phyloP scores from a whole-genome alignment of 148 eudicot genomes.

The Cornus suecica region DNA sequence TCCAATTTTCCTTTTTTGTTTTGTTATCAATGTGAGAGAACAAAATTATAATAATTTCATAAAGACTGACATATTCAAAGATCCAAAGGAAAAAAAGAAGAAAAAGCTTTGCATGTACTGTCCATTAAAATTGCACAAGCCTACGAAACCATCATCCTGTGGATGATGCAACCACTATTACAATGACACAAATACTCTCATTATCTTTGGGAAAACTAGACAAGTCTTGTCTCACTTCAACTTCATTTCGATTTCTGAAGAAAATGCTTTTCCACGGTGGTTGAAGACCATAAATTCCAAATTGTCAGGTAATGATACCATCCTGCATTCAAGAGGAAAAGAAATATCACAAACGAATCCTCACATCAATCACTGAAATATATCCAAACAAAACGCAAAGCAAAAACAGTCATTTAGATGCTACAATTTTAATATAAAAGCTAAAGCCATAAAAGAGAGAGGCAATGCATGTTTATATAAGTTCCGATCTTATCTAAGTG shows the following conservation, averaged over 20 bases:
- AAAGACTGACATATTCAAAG: not conserved
- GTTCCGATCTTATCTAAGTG: not conserved
- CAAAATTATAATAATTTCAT: not conserved
- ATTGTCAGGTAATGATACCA: conserved; percentile 70
- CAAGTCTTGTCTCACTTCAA: conserved; percentile 34
- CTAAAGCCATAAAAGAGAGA: not conserved
- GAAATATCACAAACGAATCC: conserved; percentile 1
- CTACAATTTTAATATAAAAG: not conserved
- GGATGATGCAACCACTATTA: not conserved
- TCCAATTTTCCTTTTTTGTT: too few relatives aligned
- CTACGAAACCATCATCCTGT: not conserved
- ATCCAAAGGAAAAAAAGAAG: not conserved
- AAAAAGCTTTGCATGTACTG: not conserved
- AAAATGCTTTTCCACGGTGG: conserved; percentile 74
- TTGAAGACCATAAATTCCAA: conserved; percentile 92
- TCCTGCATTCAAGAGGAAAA: conserved; percentile 46
- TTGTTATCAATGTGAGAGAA: too few relatives aligned
- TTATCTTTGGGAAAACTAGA: not conserved
- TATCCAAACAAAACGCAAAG: conserved; percentile 7
- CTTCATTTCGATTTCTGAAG: conserved; percentile 44
- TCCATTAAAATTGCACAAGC: not conserved
- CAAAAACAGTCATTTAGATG: not conserved
- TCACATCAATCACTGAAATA: conserved; percentile 7
- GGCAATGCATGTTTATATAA: not conserved
- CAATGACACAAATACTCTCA: not conserved